Evolutionary conservation across 2,329 filamentous ascomycete species (phyloP), one percentile per base, ranked within the genome.

Genomic region (Truncatella angustata): DNA sequence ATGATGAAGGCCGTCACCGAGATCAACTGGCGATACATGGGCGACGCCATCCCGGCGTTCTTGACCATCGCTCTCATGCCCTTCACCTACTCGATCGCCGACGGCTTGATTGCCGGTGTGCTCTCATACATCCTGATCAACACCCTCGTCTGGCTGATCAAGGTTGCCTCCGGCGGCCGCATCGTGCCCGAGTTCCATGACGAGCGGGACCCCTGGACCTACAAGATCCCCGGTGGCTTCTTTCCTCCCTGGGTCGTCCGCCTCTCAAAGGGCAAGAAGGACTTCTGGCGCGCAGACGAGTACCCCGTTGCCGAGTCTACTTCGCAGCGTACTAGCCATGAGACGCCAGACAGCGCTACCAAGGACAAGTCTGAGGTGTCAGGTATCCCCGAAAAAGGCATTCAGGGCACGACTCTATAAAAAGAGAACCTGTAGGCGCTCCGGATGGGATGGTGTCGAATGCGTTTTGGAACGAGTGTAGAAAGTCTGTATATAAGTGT

Each of bases 21-120:
- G 57, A 92, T 96, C 75, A 96, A 96, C 77, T 96, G 91, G 91
- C 77, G 77, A 43, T 95, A 96, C 70, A 77, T 90, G 55, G 90
- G 90, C 49, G 91, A 96, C 66, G 86, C 89, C 1, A 79, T 95
- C 21, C 91, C 91, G 0, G 90, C 91, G 3, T 95, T 95, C 72
- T 74, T 95, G 32, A 91, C 88, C 47, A 87, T 96, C 57, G 84
- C 86, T 52, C 73, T 92, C 55, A 95, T 96, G 91, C 90, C 91
- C 0, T 94, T 95, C 71, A 91, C 88, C 1, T 96, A 94, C 75
- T 90, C 85, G 36, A 94, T 95, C 63, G 89, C 91, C 11, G 89
- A 95, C 63, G 91, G 91, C 44, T 77, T 96, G 14, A 95, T 95
- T 60, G 88, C 82, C 1, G 89, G 90, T 49, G 87, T 95, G 62